phyloP scores from a whole-genome alignment of 1,139 yeast species.

The Nakaseomyces bracarensis region DNA sequence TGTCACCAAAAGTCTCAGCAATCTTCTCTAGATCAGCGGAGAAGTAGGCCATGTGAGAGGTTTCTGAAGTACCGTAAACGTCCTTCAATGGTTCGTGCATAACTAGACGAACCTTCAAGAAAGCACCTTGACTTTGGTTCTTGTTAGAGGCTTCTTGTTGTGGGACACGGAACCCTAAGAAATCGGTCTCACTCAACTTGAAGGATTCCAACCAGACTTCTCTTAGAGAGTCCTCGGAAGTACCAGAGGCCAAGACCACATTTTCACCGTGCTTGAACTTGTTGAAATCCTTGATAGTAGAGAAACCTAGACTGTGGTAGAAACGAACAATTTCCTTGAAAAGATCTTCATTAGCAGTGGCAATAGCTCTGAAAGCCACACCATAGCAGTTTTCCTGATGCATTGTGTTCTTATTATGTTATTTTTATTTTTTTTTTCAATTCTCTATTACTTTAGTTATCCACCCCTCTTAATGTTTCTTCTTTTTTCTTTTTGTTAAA shows the following conservation, averaged over 20 bases:
- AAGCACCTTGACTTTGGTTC: constrained; percentile 45
- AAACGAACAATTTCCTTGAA: constrained; percentile 44
- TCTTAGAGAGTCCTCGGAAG: constrained; percentile 54
- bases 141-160: constrained; percentile 45
- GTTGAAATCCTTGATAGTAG: constrained; percentile 46
- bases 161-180: constrained; percentile 44
- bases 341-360: constrained; percentile 42
- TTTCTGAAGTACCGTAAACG: constrained; percentile 30
- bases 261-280: constrained; percentile 33
- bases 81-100: constrained; percentile 31
- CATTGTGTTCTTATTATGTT: constrained; percentile 7
- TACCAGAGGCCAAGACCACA: constrained; percentile 37
- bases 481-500: background rate
- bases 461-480: background rate
- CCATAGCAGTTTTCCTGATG: constrained; percentile 31
- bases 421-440: background rate
- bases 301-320: constrained; percentile 52
- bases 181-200: constrained; percentile 47
- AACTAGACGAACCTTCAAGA: constrained; percentile 52
- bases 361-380: constrained; percentile 50
- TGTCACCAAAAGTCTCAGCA: constrained; percentile 32
- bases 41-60: constrained; percentile 39
- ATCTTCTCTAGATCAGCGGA: constrained; percentile 41
- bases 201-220: constrained; percentile 68
- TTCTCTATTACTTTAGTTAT: background rate